Base-by-base conservation (phyloP, 2,329 filamentous ascomycete genomes). In the Aspergillus pseudoviridinutans region DNA sequence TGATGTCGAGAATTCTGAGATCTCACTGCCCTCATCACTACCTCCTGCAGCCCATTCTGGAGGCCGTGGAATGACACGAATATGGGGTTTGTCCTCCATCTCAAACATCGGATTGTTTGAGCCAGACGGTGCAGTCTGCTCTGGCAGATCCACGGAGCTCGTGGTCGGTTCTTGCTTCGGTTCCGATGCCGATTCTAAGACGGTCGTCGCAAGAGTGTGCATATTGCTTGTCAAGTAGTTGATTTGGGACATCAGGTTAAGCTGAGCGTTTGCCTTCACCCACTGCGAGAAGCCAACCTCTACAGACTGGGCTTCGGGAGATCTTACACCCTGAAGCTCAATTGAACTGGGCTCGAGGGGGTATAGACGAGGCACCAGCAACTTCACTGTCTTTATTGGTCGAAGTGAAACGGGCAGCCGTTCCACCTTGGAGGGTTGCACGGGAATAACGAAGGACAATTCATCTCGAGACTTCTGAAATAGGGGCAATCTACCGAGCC, bases 201-300 rank as follows among this genome's bases (percentile, higher is more conserved):
- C 77, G 51, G 85, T 81, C 66, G 83, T 87, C 14, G 85, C 86
- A 66, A 93, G 78, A 2, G 76, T 73, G 66, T 90, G 85, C 61
- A 92, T 81, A 64, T 90, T 90, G 69, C 88, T 85, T 2, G 85
- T 80, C 7, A 93, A 76, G 66, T 87, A 90, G 68, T 93, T 93
- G 64, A 93, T 72, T 64, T 90, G 88, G 58, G 84, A 87, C 76
- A 89, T 88, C 55, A 94, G 73, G 9, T 82, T 87, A 76, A 87
- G 79, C 46, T 86, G 79, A 42, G 78, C 79, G 64, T 85, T 82
- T 53, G 84, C 78, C 27, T 73, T 74, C 17, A 83, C 81, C 70
- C 82, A 86, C 57, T 82, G 73, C 6, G 80, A 76, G 64, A 93
- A 94, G 0, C 86, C 78, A 53, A 82, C 79, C 71, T 92, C 87